Base-by-base conservation (phyloP, 345 rosid species). In the Clausena lansium region DNA sequence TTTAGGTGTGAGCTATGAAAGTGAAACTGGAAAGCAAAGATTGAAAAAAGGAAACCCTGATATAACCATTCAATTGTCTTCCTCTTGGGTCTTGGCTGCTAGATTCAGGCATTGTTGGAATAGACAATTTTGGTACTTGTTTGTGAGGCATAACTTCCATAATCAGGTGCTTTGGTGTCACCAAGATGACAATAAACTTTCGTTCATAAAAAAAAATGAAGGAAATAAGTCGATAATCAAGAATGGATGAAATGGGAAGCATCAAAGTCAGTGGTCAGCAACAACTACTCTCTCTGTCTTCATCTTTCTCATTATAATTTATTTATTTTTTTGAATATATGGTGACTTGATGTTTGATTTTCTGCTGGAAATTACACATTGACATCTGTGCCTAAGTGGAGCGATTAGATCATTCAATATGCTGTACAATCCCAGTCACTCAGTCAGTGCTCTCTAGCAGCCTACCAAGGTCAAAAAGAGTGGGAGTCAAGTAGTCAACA, bases 1-100 rank as follows among this genome's bases (percentile, higher is more conserved):
- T 62, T 75, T 64, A 65, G 70, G 68, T 64, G 62, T 45, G 65
- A 25, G 70, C 77, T 24, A 45, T 30, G 69, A 55, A 64, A 27
- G 57, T 28, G 19, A 75, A 76, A 20, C 57, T 32, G 24, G 72
- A 72, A 76, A 79, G 76, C 75, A 77, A 71, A 70, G 33, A n/a
- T 71, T 59, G 24, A 63, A 54, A 60, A 28, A 3, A 36, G 73
- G 63, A 33, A 71, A 41, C 59, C 33, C 67, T 36, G 75, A 75
- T 78, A 61, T 70, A 59, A 71, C 27, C 72, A 75, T 39, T 33
- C 80, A 45, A 7, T 67, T 24, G 36, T 13, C 61, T 50, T 25
- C 69, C 52, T 30, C 52, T 72, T 10, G 28, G 50, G 59, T 38
- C 52, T 72, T 19, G 28, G 50, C 70, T 14, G 15, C 10, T 20